phyloP scores from a whole-genome alignment of 106 monocot species.

The Acanthochlamys bracteata region DNA sequence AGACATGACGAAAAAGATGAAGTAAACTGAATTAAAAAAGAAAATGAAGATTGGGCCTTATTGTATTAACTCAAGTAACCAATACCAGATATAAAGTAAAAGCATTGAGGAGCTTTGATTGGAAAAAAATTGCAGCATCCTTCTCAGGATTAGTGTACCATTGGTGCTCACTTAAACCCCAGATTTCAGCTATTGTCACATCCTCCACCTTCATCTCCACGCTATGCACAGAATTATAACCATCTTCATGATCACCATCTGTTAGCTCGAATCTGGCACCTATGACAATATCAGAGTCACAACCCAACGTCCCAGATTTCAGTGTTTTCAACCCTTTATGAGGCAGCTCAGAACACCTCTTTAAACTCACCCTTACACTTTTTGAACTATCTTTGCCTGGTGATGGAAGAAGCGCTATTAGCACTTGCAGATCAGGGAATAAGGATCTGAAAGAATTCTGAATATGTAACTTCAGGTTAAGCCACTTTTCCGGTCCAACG shows the following conservation, averaged over 20 bases:
- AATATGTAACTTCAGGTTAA: constrained; percentile 47
- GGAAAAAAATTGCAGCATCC: constrained; percentile 40
- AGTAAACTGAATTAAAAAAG: too few species aligned
- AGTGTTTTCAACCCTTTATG: constrained; percentile 29
- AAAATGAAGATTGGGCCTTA: too few species aligned
- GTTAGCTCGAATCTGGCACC: constrained; percentile 29
- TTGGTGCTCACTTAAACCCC: constrained; percentile 33
- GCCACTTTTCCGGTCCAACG: constrained; percentile 25
- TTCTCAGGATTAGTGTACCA: constrained; percentile 11
- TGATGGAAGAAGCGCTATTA: constrained; percentile 57
- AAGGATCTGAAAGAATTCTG: constrained; percentile 55
- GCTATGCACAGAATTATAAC: constrained; percentile 6
- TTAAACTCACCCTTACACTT: constrained; percentile 20
- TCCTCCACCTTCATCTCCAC: constrained; percentile 21
- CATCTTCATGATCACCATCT: constrained; percentile 9
- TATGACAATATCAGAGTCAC: constrained; percentile 59
- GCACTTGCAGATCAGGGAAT: constrained; percentile 80
- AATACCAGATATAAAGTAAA: constrained; percentile 70
- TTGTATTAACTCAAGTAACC: too few species aligned
- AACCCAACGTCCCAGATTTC: constrained; percentile 23
- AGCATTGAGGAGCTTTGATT: constrained; percentile 63
- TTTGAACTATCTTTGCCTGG: constrained; percentile 17
- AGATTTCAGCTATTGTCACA: constrained; percentile 38
- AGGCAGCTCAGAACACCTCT: constrained; percentile 36
- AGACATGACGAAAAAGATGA: too few species aligned